Evolutionary conservation across 1,139 yeast genomes (phyloP).

Genomic region (Pichia sorboxylosa): DNA sequence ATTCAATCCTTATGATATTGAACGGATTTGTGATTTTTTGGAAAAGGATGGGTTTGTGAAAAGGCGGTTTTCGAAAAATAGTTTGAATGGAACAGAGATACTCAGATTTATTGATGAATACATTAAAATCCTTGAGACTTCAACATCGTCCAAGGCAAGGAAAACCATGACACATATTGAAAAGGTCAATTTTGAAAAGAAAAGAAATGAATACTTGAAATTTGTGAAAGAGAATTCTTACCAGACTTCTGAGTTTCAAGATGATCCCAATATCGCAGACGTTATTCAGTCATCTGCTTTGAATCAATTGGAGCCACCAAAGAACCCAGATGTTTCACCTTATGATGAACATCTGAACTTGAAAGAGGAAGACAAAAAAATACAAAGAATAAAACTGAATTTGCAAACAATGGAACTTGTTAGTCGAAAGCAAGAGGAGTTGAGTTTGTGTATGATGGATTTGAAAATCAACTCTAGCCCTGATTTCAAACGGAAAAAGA

Average conservation of each 20-base stretch:
- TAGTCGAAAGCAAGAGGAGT: constrained; percentile 1
- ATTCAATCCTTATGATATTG: too few relatives aligned
- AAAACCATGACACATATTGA: constrained; percentile 1
- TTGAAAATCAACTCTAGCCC: too few relatives aligned
- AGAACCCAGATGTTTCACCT: constrained; percentile 6
- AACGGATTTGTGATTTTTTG: too few relatives aligned
- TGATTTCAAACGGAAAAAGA: too few relatives aligned
- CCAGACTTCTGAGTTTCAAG: neutral
- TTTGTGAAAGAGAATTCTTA: neutral
- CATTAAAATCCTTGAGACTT: too few relatives aligned
- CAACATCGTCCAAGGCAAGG: too few relatives aligned
- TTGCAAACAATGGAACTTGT: neutral
- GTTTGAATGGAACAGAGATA: too few relatives aligned
- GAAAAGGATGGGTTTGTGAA: too few relatives aligned
- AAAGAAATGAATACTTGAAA: neutral
- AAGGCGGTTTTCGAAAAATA: too few relatives aligned
- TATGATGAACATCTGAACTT: constrained; percentile 3
- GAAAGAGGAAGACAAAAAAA: constrained; percentile 1
- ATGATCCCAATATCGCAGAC: constrained; percentile 17
- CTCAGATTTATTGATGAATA: too few relatives aligned
- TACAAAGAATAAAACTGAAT: constrained; percentile 1
- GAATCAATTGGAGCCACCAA: constrained; percentile 14
- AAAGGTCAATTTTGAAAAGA: constrained; percentile 1
- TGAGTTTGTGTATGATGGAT: too few relatives aligned
- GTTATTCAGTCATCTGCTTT: constrained; percentile 18